Evolutionary conservation across 2,329 filamentous ascomycete genomes (phyloP), one percentile per base, ranked within the genome.

Genomic region (Epicoccum nigrum): DNA sequence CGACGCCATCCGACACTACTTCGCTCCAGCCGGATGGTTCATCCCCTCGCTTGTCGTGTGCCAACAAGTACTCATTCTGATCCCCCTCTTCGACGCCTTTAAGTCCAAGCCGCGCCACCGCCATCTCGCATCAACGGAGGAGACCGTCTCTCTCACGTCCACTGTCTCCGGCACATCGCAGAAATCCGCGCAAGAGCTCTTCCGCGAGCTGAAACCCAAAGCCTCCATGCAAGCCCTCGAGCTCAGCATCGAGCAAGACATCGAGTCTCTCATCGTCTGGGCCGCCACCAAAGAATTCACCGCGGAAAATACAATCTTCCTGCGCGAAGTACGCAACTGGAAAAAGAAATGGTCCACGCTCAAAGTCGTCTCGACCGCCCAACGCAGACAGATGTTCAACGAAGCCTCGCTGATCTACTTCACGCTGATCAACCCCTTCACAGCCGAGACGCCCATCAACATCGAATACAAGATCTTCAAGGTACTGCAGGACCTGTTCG

Each of bases 401-500:
- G 70, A 73, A 45, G 70, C 70, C 12, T 69, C 68, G 1, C 64
- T 73, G 33, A 72, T 73, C 51, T 73, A 67, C 58, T 72, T 71
- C 56, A 70, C 70, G 3, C 65, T 73, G n/a, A 42, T 73, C 44
- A 70, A 72, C 44, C 69, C 70, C 7, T 71, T 69, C 54, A 72
- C 70, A 3, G 70, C 70, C 12, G 70, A 72, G 40, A 63, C 62
- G 4, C 68, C 70, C 1, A 72, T 73, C 62, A 73, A 73, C 47
- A 72, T 73, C 48, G 70, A 72, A 30, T 73, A 72, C 63, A 73
- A 72, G 53, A 61, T 72, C 49, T 72, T 72, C 65, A 71, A 70
- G 30, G 59, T 56, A 7, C 56, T 73, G 7, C 70, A 73, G 34
- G 45, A 45, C 19, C 59, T 59, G 3, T 73, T 73, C 31, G 58